Evolutionary conservation across 257 asterid genomes (phyloP), one percentile per base, ranked within the genome.

Genomic region (Avicennia marina): DNA sequence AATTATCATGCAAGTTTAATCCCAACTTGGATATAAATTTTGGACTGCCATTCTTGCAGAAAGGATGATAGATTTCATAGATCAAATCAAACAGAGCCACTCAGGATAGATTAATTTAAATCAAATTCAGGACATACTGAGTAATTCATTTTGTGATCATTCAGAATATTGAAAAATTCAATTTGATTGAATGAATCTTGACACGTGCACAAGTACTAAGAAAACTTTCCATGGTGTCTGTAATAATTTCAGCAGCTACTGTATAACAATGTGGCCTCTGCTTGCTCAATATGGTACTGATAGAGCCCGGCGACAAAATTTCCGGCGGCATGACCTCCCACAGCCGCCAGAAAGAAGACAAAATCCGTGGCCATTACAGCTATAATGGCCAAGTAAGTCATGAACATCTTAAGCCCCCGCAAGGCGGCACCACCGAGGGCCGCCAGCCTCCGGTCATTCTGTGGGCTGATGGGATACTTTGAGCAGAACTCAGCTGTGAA

Each of bases 291-390:
- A 0, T 72, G 66, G 36, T 61, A 60, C 65, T 77, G 59, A 52
- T 55, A 73, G 0, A 77, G 1, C 46, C 73, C 71, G 33, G 79
- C 75, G 2, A 66, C 73, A 18, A 80, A 45, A 58, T 59, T 64
- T n/a, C 93, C 93, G 18, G 38, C 63, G 5, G 70, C 78, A n/a
- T 86, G 95, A 54, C 89, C 93, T 2, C 69, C 72, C 2, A 81
- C 80, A 27, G 80, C 83, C 13, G 49, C 77, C 56, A 65, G 43
- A 21, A 77, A 46, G 36, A 62, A 77, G 39, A 63, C 65, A 43
- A 72, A 77, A 51, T 77, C 77, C 8, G 72, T 77, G 25, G 80
- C 80, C 26, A 77, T 17, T 31, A 77, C 20, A 13, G 70, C 80
- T 10, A 73, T 19, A 36, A 73, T 33, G 12, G 75, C 80, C 75